Percentiles rank a stretch among this genome's conserved stretches.
Conservation (phyloP, 306 rosid genomes). For the Mimosa pudica region DNA sequence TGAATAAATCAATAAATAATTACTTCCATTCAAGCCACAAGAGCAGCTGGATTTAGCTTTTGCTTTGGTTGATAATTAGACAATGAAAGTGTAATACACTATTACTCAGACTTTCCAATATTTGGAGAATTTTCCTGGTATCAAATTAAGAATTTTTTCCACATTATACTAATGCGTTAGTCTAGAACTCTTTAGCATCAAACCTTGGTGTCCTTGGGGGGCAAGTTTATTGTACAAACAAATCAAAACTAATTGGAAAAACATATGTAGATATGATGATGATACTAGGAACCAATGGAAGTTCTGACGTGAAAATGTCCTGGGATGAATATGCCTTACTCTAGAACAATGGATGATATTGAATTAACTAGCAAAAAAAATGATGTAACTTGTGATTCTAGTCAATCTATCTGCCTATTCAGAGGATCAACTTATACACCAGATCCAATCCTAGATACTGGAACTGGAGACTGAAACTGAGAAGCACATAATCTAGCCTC, state of each 20-base stretch:
- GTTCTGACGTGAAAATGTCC: background rate
- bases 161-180: background rate
- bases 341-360: background rate
- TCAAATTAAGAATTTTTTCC: background rate
- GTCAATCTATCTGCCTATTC: constrained; percentile 11
- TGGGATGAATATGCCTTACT: constrained; percentile 23
- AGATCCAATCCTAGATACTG: constrained; percentile 42
- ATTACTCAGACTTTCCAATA: background rate
- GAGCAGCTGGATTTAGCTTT: background rate
- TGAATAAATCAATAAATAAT: background rate
- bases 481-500: background rate
- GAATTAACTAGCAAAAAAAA: background rate
- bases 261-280: background rate
- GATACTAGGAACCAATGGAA: background rate
- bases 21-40: background rate
- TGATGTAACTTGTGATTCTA: constrained; percentile 13
- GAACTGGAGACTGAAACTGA: constrained; percentile 14
- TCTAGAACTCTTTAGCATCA: constrained; percentile 5
- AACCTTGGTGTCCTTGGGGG: constrained; percentile 14
- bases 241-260: background rate
- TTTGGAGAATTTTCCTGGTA: constrained; percentile 13
- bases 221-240: background rate
- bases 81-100: background rate
- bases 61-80: background rate
- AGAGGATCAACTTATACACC: constrained; percentile 20